These are phyloP conservation scores for Suillus occidentalis DNA, from an alignment of 768 basidiomycete species.

Conservation along the genomic window DNA sequence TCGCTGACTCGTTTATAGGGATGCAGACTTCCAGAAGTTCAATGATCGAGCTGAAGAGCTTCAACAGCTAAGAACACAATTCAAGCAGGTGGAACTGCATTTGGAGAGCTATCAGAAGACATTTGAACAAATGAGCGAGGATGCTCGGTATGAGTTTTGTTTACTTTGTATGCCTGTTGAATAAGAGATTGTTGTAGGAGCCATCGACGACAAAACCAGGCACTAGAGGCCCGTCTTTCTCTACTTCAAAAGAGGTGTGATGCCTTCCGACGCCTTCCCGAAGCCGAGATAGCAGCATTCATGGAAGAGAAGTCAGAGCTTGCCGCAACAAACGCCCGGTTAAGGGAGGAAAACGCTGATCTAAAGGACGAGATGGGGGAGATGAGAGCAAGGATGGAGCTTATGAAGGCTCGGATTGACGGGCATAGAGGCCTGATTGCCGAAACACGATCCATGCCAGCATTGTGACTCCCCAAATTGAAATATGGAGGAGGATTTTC, in stretches of 20 bases:
- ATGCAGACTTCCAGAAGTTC: constrained; percentile 69
- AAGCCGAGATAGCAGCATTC: constrained; percentile 45
- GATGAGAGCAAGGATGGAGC: constrained; percentile 68
- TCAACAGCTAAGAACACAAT: constrained; percentile 52
- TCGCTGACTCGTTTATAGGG: constrained; percentile 46
- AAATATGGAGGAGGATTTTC: neutral
- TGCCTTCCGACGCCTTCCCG: constrained; percentile 34
- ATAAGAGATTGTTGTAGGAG: constrained; percentile 35
- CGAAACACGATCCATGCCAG: constrained; percentile 47
- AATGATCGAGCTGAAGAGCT: constrained; percentile 64
- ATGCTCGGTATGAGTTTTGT: constrained; percentile 48
- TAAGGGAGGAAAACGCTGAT: constrained; percentile 60
- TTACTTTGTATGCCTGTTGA: neutral
- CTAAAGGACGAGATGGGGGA: constrained; percentile 61
- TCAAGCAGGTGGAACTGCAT: constrained; percentile 65
- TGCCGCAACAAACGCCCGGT: constrained; percentile 47
- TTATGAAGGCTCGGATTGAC: constrained; percentile 56
- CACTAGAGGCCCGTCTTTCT: constrained; percentile 56
- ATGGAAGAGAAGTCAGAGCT: constrained; percentile 47
- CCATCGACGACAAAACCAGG: constrained; percentile 60
- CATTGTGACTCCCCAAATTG: neutral
- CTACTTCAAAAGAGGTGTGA: constrained; percentile 45
- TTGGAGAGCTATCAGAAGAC: constrained; percentile 58
- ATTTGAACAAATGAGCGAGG: constrained; percentile 54
- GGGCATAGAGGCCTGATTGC: constrained; percentile 46